Base-by-base conservation (phyloP, 805 yeast species). In the Hanseniaspora valbyensis region DNA sequence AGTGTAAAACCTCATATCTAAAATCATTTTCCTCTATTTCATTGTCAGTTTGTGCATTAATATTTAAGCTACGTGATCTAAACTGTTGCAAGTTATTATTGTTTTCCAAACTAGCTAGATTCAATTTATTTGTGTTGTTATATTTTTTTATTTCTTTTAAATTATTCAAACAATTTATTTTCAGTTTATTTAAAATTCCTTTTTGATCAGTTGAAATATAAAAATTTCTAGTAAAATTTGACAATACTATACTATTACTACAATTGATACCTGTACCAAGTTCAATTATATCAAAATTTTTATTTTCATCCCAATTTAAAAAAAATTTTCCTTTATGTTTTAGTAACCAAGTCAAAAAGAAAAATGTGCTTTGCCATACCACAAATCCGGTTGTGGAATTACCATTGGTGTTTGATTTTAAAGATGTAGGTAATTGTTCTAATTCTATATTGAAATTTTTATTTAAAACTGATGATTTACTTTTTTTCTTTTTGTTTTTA, bases 321-420 rank as follows among this genome's bases (percentile, higher is more conserved):
- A 42, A 42, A 54, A 9, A 61, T 61, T n/a, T 26, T 21, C 41
- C 64, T 43, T 16, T 61, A 52, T 13, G 54, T 37, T 63, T 64
- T 18, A 65, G 54, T 12, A 64, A 44, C 69, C 69, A 65, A 30
- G 55, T 56, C n/a, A 61, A 21, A 41, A 65, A 64, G 46, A 61
- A 61, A 2, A 62, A 62, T 1, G 67, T 57, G 1, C 66, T 62
- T 6, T 63, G 59, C 69, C 69, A 65, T 8, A 64, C 52, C 4
- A 65, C 68, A 51, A 58, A 65, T 5, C 69, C 69, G 2, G 69
- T 65, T 2, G 69, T 65, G 14, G 69, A 65, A 45, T 64, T 65
- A 21, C 57, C 56, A 44, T 64, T 65, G 30, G 60, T 61, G 13
- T 48, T 54, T 0, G 69, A 65, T 36, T 55, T 54, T 8, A 65